phyloP scores from a whole-genome alignment of 768 basidiomycete genomes.

The Tricholoma hemisulphureum region DNA sequence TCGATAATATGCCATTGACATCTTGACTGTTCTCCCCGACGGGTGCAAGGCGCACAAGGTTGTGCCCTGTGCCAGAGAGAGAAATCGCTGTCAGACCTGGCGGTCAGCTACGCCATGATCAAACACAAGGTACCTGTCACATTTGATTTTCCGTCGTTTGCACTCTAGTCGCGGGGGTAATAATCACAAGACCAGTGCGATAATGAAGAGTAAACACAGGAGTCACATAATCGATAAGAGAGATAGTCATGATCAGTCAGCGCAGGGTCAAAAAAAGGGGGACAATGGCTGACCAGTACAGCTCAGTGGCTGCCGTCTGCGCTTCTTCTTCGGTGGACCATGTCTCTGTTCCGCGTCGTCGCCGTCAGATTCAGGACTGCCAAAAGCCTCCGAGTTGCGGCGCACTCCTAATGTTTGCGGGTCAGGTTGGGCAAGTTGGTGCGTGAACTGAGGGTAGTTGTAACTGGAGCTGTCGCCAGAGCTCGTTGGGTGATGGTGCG shows the following conservation, averaged over 20 bases:
- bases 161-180: conserved; percentile 54
- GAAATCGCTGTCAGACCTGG: conserved; percentile 21
- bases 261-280: conserved; percentile 11
- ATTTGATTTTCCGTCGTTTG: conserved; percentile 85
- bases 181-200: conserved; percentile 29
- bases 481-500: conserved; percentile 20
- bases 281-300: conserved; percentile 66
- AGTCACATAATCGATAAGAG: conserved; percentile 21
- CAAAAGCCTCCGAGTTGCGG: conserved; percentile 31
- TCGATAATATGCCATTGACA: conserved; percentile 85
- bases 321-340: conserved; percentile 77
- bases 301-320: conserved; percentile 77
- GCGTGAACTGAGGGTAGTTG: conserved; percentile 23
- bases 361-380: conserved; percentile 50
- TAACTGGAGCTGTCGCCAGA: conserved; percentile 16
- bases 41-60: conserved; percentile 78
- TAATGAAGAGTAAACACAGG: conserved; percentile 17
- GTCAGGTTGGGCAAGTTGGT: conserved; percentile 25
- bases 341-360: conserved; percentile 52
- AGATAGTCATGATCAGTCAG: conserved; percentile 16
- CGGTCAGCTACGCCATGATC: conserved; percentile 11
- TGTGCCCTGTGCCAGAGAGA: conserved; percentile 49
- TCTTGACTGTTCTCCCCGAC: conserved; percentile 75
- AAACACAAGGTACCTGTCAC: conserved; percentile 62
- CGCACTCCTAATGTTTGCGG: conserved; percentile 20